Conservation (phyloP, 305 asterid genomes). For the Solanum hybrid region DNA sequence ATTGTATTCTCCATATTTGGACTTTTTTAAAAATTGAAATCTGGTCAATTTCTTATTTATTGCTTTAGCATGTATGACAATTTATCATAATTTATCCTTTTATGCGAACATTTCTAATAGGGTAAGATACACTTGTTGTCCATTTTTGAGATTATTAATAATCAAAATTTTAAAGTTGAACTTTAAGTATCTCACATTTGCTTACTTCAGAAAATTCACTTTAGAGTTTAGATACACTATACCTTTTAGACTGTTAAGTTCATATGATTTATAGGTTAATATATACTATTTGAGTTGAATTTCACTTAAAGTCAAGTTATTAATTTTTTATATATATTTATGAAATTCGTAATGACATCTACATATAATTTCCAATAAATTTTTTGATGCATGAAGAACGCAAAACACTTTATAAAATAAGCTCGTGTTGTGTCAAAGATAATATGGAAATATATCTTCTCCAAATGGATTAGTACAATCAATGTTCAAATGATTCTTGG, state of each 20-base stretch:
- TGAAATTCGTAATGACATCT: background rate
- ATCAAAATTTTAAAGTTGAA: background rate
- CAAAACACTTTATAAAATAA: background rate
- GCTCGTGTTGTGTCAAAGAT: background rate
- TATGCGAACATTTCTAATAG: background rate
- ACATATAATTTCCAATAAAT: background rate
- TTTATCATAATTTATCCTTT: too few relatives aligned
- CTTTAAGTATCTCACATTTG: background rate
- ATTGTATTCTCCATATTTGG: background rate
- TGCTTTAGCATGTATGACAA: background rate
- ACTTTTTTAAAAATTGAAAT: background rate
- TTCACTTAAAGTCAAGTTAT: background rate
- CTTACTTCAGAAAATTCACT: background rate
- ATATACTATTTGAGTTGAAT: background rate
- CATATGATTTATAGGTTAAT: too few relatives aligned
- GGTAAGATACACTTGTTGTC: background rate
- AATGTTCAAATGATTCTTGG: background rate
- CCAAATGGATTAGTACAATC: background rate
- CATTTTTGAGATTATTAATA: background rate
- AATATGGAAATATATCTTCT: background rate
- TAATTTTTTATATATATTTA: too few relatives aligned
- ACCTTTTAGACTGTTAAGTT: too few relatives aligned
- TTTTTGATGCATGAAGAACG: background rate
- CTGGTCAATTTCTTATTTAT: background rate
- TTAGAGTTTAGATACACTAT: too few relatives aligned